These are phyloP conservation scores for Exophiala dermatitidis DNA, from an alignment of 2,329 filamentous ascomycete species.

Conservation along the genomic window DNA sequence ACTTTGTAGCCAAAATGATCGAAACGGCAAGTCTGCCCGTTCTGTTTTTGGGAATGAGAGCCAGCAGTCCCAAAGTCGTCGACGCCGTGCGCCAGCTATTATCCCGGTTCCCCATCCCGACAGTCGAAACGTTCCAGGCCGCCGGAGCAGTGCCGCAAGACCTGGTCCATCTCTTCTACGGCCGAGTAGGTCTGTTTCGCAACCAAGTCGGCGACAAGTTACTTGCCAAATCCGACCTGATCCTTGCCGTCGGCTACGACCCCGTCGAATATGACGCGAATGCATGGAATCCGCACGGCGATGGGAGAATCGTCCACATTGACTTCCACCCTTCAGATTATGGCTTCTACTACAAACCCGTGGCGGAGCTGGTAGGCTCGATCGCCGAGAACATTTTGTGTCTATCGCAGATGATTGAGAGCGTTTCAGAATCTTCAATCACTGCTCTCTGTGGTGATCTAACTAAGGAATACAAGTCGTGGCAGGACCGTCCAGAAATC, in stretches of 20 bases:
- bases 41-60: slow-evolving; percentile 42
- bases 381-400: slow-evolving; percentile 38
- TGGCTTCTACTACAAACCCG: slow-evolving; percentile 38
- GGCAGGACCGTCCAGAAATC: slow-evolving; percentile 29
- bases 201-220: slow-evolving; percentile 45
- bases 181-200: slow-evolving; percentile 43
- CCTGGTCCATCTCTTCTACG: slow-evolving; percentile 41
- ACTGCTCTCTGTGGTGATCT: slow-evolving; percentile 29
- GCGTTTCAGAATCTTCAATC: slow-evolving; percentile 34
- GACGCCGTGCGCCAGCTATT: slow-evolving; percentile 39
- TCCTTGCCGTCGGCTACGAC: slow-evolving; percentile 44
- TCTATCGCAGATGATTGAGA: slow-evolving; percentile 31
- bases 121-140: slow-evolving; percentile 47
- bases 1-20: slow-evolving; percentile 33
- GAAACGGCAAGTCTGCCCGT: slow-evolving; percentile 37
- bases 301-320: slow-evolving; percentile 39
- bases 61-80: slow-evolving; percentile 38
- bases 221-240: slow-evolving; percentile 39
- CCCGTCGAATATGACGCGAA: slow-evolving; percentile 44
- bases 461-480: slow-evolving; percentile 34
- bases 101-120: slow-evolving; percentile 38
- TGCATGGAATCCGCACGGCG: slow-evolving; percentile 39
- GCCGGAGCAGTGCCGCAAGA: slow-evolving; percentile 42
- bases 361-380: slow-evolving; percentile 40
- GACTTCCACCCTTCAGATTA: slow-evolving; percentile 38